Evolutionary conservation across 768 basidiomycete species (phyloP).

Genomic region (Ramaria sp.): DNA sequence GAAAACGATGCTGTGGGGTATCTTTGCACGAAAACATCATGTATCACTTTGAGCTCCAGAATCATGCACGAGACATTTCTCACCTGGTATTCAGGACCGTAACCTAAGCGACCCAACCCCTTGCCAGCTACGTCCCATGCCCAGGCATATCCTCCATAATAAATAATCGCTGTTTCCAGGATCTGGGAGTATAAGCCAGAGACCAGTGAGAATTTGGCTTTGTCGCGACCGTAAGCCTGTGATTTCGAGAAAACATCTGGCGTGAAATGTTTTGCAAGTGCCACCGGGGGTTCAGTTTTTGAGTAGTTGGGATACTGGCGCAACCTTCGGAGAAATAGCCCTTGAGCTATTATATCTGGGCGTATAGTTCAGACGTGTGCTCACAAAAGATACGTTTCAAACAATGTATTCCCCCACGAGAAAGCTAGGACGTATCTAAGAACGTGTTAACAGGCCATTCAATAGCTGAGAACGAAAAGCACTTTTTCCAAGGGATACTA

Average conservation of each 20-base stretch:
- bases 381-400: slow-evolving; percentile 82
- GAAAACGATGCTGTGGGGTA: slow-evolving; percentile 75
- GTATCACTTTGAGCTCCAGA: neutral
- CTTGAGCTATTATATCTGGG: neutral
- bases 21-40: slow-evolving; percentile 33
- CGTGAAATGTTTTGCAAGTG: slow-evolving; percentile 59
- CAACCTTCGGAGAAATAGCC: slow-evolving; percentile 25
- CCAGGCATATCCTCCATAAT: slow-evolving; percentile 74
- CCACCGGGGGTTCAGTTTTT: slow-evolving; percentile 59
- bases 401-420: slow-evolving; percentile 70
- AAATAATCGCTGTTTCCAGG: slow-evolving; percentile 59
- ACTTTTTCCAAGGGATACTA: slow-evolving; percentile 16
- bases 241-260: slow-evolving; percentile 74
- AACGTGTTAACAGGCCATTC: neutral
- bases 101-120: slow-evolving; percentile 42
- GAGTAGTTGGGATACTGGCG: slow-evolving; percentile 84
- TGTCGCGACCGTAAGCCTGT: slow-evolving; percentile 85
- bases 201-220: slow-evolving; percentile 71
- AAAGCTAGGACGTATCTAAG: slow-evolving; percentile 66
- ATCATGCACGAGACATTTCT: slow-evolving; percentile 13
- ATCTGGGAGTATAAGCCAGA: slow-evolving; percentile 66
- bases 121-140: slow-evolving; percentile 61
- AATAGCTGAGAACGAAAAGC: neutral
- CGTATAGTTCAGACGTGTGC: neutral
- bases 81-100: slow-evolving; percentile 67